Evolutionary conservation across 441 rosid species (phyloP).

Genomic region (Heliophila coronopifolia): DNA sequence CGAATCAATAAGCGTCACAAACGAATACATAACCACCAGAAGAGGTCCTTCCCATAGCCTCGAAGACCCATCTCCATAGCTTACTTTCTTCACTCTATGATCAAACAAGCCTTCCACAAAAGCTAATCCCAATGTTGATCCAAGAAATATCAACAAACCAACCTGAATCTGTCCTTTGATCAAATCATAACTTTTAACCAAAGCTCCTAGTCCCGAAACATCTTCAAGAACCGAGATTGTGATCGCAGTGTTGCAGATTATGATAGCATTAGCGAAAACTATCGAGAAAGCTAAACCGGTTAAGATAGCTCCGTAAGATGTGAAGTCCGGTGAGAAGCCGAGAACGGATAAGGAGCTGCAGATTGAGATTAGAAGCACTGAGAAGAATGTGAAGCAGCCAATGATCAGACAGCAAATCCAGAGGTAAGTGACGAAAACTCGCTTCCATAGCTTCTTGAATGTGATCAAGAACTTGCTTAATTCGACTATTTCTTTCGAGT

Average conservation of each 20-base stretch:
- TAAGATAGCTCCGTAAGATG: conserved; percentile 43
- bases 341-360: conserved; percentile 48
- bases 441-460: conserved; percentile 53
- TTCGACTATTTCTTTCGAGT: conserved; percentile 44
- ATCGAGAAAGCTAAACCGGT: conserved; percentile 66
- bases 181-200: conserved; percentile 51
- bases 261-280: conserved; percentile 63
- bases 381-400: conserved; percentile 58
- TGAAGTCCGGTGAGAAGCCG: conserved; percentile 48
- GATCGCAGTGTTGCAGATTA: conserved; percentile 58
- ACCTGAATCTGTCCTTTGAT: conserved; percentile 85
- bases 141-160: conserved; percentile 74
- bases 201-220: conserved; percentile 69
- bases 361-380: conserved; percentile 48
- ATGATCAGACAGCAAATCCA: conserved; percentile 58
- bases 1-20: conserved; percentile 68
- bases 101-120: conserved; percentile 82
- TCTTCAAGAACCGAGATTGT: conserved; percentile 76
- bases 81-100: conserved; percentile 76
- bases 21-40: conserved; percentile 74
- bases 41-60: conserved; percentile 97
- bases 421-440: conserved; percentile 52
- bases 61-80: conserved; percentile 87
- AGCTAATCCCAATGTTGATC: conserved; percentile 72
- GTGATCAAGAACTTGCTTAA: conserved; percentile 41